Base-by-base conservation (phyloP, 306 rosid genomes). In the Boehmeria nivea region DNA sequence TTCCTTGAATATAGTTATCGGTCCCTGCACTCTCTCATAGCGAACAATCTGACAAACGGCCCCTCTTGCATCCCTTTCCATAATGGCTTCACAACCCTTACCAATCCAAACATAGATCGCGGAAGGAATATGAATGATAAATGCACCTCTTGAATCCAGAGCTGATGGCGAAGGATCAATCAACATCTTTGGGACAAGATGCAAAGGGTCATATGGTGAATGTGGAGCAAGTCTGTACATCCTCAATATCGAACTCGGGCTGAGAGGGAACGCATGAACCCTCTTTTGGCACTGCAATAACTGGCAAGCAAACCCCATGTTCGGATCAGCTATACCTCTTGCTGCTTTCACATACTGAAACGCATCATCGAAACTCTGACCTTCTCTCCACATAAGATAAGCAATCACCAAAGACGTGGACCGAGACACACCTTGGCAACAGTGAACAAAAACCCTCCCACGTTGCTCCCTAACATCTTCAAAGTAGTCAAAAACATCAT, bases 221-320 rank as follows among this genome's bases (percentile, higher is more conserved):
- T 93, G 99, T 0, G 99, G 96, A 42, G 99, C 89, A 43, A 93
- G 82, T 42, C 94, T 81, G 68, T 85, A 93, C 87, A 93, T 81
- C 72, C 99, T 85, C 76, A 93, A 63, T 47, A 93, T 65, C 44
- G 99, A 93, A 71, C 96, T 93, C n/a, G 99, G 99, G 66, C 99
- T 93, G 65, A 93, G 95, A 20, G 99, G 99, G 51, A 88, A 62
- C 1, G 99, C 99, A 61, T 88, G 94, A 17, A 93, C 99, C 81
- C 99, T 84, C 74, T 93, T 93, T 64, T 93, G 99, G 59, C 96
- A 93, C 82, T 93, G 99, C 55, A 93, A 68, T 60, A 93, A 74
- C 59, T 93, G 99, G 66, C 99, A 93, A 59, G 99, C 99, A 54
- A 93, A 93, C 34, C 99, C 99, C 99, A 93, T 88, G 69, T 93